Evolutionary conservation across 345 rosid genomes (phyloP).

Genomic region (Eucalyptus curtisii): DNA sequence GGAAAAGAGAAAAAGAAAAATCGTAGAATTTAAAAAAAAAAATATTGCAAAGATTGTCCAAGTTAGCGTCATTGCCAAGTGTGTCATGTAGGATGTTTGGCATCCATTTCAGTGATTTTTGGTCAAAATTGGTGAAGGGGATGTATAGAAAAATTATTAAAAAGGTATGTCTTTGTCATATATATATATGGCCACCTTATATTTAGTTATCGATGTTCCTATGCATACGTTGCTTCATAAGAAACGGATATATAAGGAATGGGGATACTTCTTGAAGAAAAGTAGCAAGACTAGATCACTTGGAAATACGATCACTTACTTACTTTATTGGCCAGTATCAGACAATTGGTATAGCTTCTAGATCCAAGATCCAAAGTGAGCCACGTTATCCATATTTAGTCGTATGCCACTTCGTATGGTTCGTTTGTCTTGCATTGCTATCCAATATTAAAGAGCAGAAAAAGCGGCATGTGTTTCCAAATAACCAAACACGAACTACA

Average conservation of each 20-base stretch:
- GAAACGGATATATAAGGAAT: neutral
- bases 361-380: neutral
- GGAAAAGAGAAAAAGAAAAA: neutral
- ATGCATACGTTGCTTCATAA: neutral
- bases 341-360: neutral
- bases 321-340: neutral
- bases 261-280: neutral
- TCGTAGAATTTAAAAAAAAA: neutral
- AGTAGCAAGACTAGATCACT: neutral
- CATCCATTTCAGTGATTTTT: neutral
- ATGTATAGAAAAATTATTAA: neutral
- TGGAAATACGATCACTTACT: neutral
- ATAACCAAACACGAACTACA: neutral
- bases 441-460: neutral
- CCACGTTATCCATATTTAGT: neutral
- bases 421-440: neutral
- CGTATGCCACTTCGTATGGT: neutral
- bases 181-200: neutral
- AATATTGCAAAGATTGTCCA: neutral
- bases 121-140: neutral
- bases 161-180: neutral
- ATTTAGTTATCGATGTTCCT: neutral
- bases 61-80: neutral
- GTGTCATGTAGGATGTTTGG: neutral
- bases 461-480: neutral